Conservation (phyloP, 352 stramenopile species). For the Pythium dissimile region DNA sequence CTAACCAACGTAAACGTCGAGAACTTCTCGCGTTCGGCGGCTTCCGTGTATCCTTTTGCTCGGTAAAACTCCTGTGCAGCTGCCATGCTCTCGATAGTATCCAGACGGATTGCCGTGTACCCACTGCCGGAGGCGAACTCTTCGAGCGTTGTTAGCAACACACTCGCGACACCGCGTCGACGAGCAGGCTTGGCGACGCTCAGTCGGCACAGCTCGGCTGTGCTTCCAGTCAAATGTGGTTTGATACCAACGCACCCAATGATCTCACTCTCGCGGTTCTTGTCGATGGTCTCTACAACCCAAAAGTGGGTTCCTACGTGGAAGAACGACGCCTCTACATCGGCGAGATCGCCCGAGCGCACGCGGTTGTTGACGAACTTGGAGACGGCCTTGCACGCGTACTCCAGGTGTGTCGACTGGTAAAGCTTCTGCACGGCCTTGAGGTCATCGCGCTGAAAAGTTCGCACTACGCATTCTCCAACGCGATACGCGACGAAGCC, state of each 20-base stretch:
- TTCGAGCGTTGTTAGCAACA: constrained; percentile 44
- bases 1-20: constrained; percentile 51
- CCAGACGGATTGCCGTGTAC: constrained; percentile 40
- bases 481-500: constrained; percentile 16
- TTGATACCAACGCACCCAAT: constrained; percentile 66
- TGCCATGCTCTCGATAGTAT: constrained; percentile 65
- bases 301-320: constrained; percentile 42
- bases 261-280: constrained; percentile 16
- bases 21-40: constrained; percentile 18
- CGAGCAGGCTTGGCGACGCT: constrained; percentile 40
- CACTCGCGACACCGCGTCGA: constrained; percentile 43
- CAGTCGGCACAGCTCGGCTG: constrained; percentile 58
- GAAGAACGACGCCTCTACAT: constrained; percentile 46
- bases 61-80: constrained; percentile 51
- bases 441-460: constrained; percentile 47
- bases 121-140: constrained; percentile 25
- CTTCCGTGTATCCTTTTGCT: constrained; percentile 37
- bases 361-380: constrained; percentile 68
- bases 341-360: constrained; percentile 45
- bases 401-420: constrained; percentile 54
- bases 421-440: constrained; percentile 51
- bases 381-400: constrained; percentile 56
- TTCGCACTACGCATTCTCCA: constrained; percentile 31
- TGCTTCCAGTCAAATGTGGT: constrained; percentile 1
- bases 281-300: constrained; percentile 36